Base-by-base conservation (phyloP, 2,329 filamentous ascomycete genomes). In the Aspergillus arachidicola region DNA sequence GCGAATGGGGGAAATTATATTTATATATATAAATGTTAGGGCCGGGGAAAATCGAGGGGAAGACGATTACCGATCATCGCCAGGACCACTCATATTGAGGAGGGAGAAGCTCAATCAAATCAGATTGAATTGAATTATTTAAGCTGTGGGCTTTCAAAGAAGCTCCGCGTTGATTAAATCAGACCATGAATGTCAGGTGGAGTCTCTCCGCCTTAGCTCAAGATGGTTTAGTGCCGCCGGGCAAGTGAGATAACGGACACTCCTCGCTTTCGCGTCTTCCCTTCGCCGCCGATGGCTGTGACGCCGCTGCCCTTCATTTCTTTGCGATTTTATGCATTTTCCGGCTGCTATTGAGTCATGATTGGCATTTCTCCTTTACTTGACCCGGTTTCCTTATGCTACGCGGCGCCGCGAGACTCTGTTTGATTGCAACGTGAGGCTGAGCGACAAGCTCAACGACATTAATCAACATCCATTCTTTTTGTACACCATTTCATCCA, bases 21-120 rank as follows among this genome's bases (percentile, higher is more conserved):
- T 41, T 41, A 41, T 7, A 41, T 19, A 41, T 19, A n/a, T 28
- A n/a, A 41, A 41, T 6, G 7, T 41, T 19, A 28, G 23, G 26
- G 6, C 54, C 12, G 60, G 57, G 45, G 19, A 19, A 19, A 53
- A n/a, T 6, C 12, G 43, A 50, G 41, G 54, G 30, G 50, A 28
- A 43, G 26, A 53, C 14, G 58, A 51, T 43, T 73, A 80, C 78
- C 72, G 77, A 56, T 77, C 75, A 46, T 78, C 76, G 59, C 73
- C 72, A 53, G 72, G 67, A 46, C 74, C 76, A 66, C 76, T 78
- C 77, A 79, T 79, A 28, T 62, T 77, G 67, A 23, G 32, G 3
- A 16, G 30, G n/a, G 59, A 55, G 48, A 32, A 21, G 26, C 23
- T 30, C 41, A 55, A 57, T 56, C 45, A 21, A 41, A 55, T 61